A percentile compares a stretch with the other conserved stretches of the same genome.
phyloP scores from a whole-genome alignment of 2,329 filamentous ascomycete species.

The Penicillium sp. region DNA sequence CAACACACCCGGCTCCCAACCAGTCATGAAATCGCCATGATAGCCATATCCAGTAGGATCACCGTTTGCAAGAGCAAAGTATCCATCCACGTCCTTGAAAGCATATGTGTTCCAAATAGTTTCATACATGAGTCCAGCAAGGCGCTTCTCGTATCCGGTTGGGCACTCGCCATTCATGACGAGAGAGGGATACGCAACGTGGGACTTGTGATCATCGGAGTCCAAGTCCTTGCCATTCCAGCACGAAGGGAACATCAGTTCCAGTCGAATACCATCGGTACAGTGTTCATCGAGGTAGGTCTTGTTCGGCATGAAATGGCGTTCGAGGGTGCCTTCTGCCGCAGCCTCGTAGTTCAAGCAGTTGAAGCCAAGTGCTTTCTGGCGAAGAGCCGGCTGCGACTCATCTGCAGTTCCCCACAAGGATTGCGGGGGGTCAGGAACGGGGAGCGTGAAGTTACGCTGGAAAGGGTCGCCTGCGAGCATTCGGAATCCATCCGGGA shows the following conservation, averaged over 20 bases:
- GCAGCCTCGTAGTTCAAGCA: constrained; percentile 77
- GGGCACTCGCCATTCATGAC: constrained; percentile 81
- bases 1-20: constrained; percentile 73
- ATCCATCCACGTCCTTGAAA: constrained; percentile 65
- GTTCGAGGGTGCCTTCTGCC: constrained; percentile 75
- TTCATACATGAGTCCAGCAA: constrained; percentile 81
- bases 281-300: constrained; percentile 79
- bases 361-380: constrained; percentile 92
- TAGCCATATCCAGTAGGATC: constrained; percentile 77
- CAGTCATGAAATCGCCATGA: constrained; percentile 78
- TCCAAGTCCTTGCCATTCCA: constrained; percentile 74
- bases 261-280: constrained; percentile 76
- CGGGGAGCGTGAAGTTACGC: constrained; percentile 71
- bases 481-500: constrained; percentile 80
- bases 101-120: constrained; percentile 77
- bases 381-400: constrained; percentile 71
- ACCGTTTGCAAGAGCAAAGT: constrained; percentile 78
- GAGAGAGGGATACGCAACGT: constrained; percentile 78
- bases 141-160: constrained; percentile 65
- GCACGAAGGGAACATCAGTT: constrained; percentile 88
- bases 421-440: constrained; percentile 72
- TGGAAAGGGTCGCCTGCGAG: constrained; percentile 72
- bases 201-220: constrained; percentile 58
- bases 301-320: constrained; percentile 82
- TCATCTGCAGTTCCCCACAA: constrained; percentile 67